A percentile compares a stretch with the other conserved stretches of the same genome.
Evolutionary conservation across 768 basidiomycete species (phyloP).

Genomic region (Trametes punicea): DNA sequence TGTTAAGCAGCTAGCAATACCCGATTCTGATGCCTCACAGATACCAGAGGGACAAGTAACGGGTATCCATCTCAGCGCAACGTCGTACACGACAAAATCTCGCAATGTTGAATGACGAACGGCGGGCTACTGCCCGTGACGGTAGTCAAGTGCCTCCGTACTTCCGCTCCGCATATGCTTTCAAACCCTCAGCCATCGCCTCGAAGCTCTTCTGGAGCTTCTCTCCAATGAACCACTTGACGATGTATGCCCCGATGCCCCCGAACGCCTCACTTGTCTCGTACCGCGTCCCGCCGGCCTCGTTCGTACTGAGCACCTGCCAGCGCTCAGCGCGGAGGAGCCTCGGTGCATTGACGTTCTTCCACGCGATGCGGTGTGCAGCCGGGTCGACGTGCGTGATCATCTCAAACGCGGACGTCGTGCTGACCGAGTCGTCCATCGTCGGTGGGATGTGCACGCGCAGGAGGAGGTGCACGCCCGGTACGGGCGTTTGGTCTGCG

Average conservation of each 20-base stretch:
- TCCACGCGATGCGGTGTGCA: constrained; percentile 58
- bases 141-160: too few species aligned
- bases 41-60: too few species aligned
- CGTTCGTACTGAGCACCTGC: constrained; percentile 51
- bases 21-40: too few species aligned
- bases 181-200: constrained; percentile 57
- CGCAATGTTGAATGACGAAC: too few species aligned
- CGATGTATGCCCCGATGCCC: constrained; percentile 52
- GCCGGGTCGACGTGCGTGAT: constrained; percentile 53
- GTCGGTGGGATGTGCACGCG: constrained; percentile 58
- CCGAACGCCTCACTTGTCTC: constrained; percentile 61
- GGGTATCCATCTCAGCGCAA: too few species aligned
- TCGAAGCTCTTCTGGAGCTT: constrained; percentile 45
- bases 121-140: too few species aligned
- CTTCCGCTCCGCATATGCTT: constrained; percentile 43
- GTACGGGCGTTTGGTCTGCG: constrained; percentile 45
- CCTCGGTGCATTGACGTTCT: constrained; percentile 41
- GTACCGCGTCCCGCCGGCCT: constrained; percentile 57
- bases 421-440: constrained; percentile 3
- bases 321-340: constrained; percentile 56
- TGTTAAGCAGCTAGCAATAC: too few species aligned
- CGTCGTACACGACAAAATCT: too few species aligned
- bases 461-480: constrained; percentile 48
- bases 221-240: constrained; percentile 42
- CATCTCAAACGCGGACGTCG: constrained; percentile 42